Conservation (phyloP, 371 early-diverging fungal species). For the Basidiobolus meristosporus region DNA sequence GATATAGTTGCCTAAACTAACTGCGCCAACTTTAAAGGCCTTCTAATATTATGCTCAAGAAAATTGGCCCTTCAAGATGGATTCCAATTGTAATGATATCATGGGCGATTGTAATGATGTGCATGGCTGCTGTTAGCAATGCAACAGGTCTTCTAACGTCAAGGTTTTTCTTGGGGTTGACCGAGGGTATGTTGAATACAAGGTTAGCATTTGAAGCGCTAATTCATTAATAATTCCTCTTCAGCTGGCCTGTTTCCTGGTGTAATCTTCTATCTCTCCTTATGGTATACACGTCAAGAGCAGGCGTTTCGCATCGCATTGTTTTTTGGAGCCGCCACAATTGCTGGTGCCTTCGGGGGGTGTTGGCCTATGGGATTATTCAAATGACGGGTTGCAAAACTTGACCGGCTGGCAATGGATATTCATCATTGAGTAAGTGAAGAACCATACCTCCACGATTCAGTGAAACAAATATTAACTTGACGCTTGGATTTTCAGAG, state of each 20-base stretch:
- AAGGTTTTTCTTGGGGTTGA: conserved; percentile 35
- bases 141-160: conserved; percentile 23
- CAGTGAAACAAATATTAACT: too few relatives aligned
- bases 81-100: conserved; percentile 18
- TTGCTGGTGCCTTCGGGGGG: conserved; percentile 59
- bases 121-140: conserved; percentile 24
- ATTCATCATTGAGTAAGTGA: conserved; percentile 3
- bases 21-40: background rate
- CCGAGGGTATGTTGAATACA: conserved; percentile 1
- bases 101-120: conserved; percentile 40
- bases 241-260: conserved; percentile 40
- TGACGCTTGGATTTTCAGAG: too few relatives aligned
- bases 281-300: conserved; percentile 57
- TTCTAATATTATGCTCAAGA: conserved; percentile 2
- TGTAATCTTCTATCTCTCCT: conserved; percentile 44
- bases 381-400: conserved; percentile 26
- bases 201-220: background rate
- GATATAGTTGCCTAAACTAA: background rate
- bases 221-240: background rate
- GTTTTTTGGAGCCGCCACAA: conserved; percentile 38
- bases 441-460: background rate
- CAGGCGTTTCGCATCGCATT: conserved; percentile 41
- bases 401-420: conserved; percentile 34
- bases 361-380: conserved; percentile 25
- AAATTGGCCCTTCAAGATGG: conserved; percentile 1